A percentile compares a stretch with the other conserved stretches of the same genome.
phyloP scores from a whole-genome alignment of 805 yeast species.

The Starmerella floris region DNA sequence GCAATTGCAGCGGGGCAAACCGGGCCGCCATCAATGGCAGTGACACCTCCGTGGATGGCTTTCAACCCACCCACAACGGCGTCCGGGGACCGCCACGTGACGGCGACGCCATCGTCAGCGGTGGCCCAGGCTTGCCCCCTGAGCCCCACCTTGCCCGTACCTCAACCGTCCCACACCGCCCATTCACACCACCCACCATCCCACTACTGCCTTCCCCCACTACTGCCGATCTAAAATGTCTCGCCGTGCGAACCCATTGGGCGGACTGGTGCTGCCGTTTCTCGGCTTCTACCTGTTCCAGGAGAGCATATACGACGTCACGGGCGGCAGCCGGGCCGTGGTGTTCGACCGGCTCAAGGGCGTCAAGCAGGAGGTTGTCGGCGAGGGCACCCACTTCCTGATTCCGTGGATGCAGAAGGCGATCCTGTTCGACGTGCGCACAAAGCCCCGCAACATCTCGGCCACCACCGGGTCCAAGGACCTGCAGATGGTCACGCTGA shows the following conservation, averaged over 20 bases:
- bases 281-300: conserved; percentile 46
- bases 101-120: no score
- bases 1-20: no score
- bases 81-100: no score
- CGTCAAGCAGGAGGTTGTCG: conserved; percentile 74
- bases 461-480: conserved; percentile 96
- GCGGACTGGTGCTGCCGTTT: conserved; percentile 25
- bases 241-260: conserved; percentile 15
- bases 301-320: conserved; percentile 81
- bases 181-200: no score
- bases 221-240: no score
- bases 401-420: conserved; percentile 95
- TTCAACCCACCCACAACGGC: no score
- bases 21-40: no score
- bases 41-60: no score
- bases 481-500: conserved; percentile 85
- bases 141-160: no score
- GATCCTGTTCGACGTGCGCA: conserved; percentile 78
- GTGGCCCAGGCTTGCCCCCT: no score
- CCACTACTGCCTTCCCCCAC: no score
- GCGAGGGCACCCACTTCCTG: conserved; percentile 93
- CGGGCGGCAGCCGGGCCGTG: conserved; percentile 92
- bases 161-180: no score
- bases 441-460: conserved; percentile 83
- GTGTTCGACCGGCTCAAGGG: conserved; percentile 86